Percentiles rank a stretch among this genome's conserved stretches.
Evolutionary conservation across 805 yeast species (phyloP).

Genomic region (Saturnispora hagleri): DNA sequence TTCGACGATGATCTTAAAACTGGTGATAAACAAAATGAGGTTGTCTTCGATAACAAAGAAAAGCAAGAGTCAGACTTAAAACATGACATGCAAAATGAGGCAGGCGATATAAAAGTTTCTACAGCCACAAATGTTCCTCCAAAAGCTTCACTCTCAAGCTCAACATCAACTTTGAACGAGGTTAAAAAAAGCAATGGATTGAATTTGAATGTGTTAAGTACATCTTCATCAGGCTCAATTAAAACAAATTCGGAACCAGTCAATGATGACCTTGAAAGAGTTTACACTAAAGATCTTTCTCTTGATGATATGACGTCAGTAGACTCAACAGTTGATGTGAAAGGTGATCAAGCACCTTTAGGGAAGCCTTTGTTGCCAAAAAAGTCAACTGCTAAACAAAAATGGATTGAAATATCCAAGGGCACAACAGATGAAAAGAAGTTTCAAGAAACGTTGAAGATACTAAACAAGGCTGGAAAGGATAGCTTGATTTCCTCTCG

Average conservation of each 20-base stretch:
- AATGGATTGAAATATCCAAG: conserved; percentile 21
- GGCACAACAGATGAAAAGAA: conserved; percentile 6
- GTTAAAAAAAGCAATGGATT: background rate
- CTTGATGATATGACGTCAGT: conserved; percentile 9
- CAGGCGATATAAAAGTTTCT: background rate
- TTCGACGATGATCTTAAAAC: background rate
- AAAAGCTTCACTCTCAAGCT: background rate
- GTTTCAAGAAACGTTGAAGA: background rate
- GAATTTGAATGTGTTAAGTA: conserved; percentile 1
- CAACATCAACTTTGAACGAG: background rate
- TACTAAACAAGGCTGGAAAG: conserved; percentile 29
- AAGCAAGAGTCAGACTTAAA: background rate
- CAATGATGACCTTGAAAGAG: background rate
- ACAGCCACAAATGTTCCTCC: background rate
- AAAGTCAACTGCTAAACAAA: conserved; percentile 7
- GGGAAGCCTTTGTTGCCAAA: background rate
- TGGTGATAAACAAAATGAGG: background rate
- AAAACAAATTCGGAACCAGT: background rate
- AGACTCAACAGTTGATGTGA: conserved; percentile 6
- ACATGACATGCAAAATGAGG: background rate
- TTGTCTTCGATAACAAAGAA: background rate
- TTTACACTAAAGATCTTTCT: background rate
- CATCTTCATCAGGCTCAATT: background rate
- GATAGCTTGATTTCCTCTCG: conserved; percentile 55
- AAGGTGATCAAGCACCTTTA: background rate